Evolutionary conservation across 495 filamentous ascomycete genomes (phyloP).

Genomic region (Hypoxylon fuscum): DNA sequence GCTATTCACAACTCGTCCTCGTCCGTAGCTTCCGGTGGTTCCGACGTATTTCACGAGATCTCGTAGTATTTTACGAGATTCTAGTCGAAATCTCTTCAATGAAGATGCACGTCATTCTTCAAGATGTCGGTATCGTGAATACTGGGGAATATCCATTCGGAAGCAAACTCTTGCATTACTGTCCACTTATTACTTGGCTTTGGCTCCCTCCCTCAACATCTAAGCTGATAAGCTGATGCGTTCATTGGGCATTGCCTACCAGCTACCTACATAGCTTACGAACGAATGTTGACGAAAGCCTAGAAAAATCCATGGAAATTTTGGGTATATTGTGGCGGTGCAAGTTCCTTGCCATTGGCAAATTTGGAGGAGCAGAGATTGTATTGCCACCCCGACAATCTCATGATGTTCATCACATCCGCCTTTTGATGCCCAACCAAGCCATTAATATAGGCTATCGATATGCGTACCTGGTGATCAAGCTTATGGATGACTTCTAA

Average conservation of each 20-base stretch:
- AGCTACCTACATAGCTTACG: constrained; percentile 3
- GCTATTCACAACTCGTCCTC: background rate
- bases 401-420: background rate
- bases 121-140: background rate
- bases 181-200: background rate
- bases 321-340: constrained; percentile 22
- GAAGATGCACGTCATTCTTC: constrained; percentile 21
- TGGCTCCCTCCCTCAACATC: constrained; percentile 9
- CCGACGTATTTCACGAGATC: background rate
- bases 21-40: background rate
- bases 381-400: constrained; percentile 10
- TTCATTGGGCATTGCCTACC: constrained; percentile 2
- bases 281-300: background rate
- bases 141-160: constrained; percentile 2
- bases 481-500: background rate
- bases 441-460: background rate
- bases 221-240: background rate
- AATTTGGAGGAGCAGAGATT: constrained; percentile 1
- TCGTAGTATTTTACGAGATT: background rate
- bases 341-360: constrained; percentile 6
- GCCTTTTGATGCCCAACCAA: constrained; percentile 1
- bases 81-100: background rate
- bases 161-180: constrained; percentile 4
- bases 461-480: background rate
- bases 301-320: background rate